Conservation (phyloP, 2,329 filamentous ascomycete genomes). For the Cyphellophora attinorum region DNA sequence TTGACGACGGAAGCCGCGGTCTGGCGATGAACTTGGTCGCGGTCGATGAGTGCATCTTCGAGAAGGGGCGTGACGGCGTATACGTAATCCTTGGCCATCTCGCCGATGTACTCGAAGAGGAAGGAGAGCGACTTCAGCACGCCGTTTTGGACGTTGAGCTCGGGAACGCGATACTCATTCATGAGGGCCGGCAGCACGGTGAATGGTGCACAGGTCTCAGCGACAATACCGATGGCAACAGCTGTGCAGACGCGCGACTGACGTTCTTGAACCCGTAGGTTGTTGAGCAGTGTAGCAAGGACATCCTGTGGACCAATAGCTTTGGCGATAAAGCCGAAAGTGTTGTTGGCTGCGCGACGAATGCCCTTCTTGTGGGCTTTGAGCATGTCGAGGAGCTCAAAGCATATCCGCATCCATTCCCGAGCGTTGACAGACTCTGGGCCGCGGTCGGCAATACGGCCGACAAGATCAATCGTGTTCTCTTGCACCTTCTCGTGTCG, state of each 20-base stretch:
- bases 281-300: slow-evolving; percentile 88
- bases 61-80: slow-evolving; percentile 94
- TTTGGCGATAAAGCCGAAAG: slow-evolving; percentile 98
- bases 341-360: slow-evolving; percentile 95
- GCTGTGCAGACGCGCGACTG: slow-evolving; percentile 98
- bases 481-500: slow-evolving; percentile 98
- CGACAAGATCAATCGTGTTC: slow-evolving; percentile 96
- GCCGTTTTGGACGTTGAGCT: slow-evolving; percentile 97
- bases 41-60: slow-evolving; percentile 93
- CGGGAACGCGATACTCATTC: slow-evolving; percentile 98
- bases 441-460: slow-evolving; percentile 92
- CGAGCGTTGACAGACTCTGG: slow-evolving; percentile 93
- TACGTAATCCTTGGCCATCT: slow-evolving; percentile 99
- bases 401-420: slow-evolving; percentile 99
- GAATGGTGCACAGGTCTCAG: slow-evolving; percentile 95
- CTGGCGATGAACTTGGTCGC: slow-evolving; percentile 95
- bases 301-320: slow-evolving; percentile 98
- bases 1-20: slow-evolving; percentile 96
- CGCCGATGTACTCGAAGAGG: slow-evolving; percentile 97
- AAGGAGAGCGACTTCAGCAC: slow-evolving; percentile 95
- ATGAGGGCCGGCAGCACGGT: slow-evolving; percentile 96
- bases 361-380: slow-evolving; percentile 99
- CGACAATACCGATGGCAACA: slow-evolving; percentile 95
- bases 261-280: slow-evolving; percentile 90
- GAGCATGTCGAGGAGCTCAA: slow-evolving; percentile 96